Evolutionary conservation across 2,329 filamentous ascomycete species (phyloP), one percentile per base, ranked within the genome.

Genomic region (Trichoderma pleuroti): DNA sequence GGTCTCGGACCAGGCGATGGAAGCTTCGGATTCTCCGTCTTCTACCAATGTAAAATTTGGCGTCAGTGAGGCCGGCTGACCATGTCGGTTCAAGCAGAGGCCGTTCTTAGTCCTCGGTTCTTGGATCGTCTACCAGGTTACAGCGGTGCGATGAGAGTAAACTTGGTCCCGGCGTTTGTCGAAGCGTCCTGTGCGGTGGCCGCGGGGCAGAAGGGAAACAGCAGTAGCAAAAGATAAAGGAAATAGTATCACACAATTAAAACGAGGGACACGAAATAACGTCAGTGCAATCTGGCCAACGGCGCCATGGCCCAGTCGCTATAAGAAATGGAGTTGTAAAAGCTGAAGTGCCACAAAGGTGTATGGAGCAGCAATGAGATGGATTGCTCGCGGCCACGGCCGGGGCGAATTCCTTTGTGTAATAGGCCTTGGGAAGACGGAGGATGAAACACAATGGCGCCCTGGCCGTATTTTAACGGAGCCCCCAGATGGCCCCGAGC

Each of bases 371-470:
- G 59, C 28, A 49, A 69, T 70, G 60, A 64, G 52, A 70, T 70
- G 52, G 46, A 70, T 59, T 54, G 68, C 68, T 70, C 49, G 28
- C 68, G 61, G 70, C 60, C 61, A 34, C 67, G 61, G 68, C 39
- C 66, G 60, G 68, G 68, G 60, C 68, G 60, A 32, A 21, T 59
- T 64, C 21, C 70, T 57, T 59, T 68, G 65, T 68, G 66, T 57
- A 36, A 69, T 72, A 65, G 64, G 72, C 70, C 72, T 74, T 74
- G 72, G 72, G 66, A 72, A 52, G 57, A n/a, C 71, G 63, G 71
- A 73, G 74, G 73, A 71, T 73, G 73, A 73, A 72, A 69, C 71
- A 72, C 66, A 63, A 60, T 65, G 69, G 71, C 71, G 71, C 71
- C 71, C 63, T 65, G 57, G 68, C 46, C 39, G 70, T 70, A 57